Percentiles rank a stretch among this genome's conserved stretches.
phyloP scores from a whole-genome alignment of 352 stramenopile genomes.

The Pythium plurisporium region DNA sequence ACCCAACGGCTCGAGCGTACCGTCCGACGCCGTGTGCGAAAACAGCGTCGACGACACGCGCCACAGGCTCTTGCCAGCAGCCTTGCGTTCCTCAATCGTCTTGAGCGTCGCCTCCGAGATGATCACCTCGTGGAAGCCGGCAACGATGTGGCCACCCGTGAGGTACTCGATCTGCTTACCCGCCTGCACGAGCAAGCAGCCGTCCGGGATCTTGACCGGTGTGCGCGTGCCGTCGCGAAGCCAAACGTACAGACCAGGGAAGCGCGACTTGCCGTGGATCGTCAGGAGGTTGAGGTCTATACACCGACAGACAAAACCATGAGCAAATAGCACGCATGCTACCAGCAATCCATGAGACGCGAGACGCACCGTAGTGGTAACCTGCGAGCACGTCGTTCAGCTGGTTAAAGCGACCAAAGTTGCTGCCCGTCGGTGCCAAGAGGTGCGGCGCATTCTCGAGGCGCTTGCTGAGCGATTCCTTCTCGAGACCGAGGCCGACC shows the following conservation, averaged over 20 bases:
- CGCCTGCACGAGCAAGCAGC: constrained; percentile 78
- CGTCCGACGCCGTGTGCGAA: constrained; percentile 88
- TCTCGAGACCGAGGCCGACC: constrained; percentile 79
- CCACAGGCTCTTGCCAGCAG: constrained; percentile 77
- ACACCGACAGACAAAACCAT: no score
- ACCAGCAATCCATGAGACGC: no score
- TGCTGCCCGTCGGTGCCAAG: constrained; percentile 87
- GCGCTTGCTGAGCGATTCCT: constrained; percentile 64
- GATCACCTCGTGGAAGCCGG: constrained; percentile 92
- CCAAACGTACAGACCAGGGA: constrained; percentile 90
- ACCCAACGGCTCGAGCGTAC: constrained; percentile 75
- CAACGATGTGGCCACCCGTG: constrained; percentile 88
- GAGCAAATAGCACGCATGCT: no score
- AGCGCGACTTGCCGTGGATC: constrained; percentile 91
- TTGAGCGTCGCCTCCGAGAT: constrained; percentile 71
- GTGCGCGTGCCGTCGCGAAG: constrained; percentile 83
- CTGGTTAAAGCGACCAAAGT: constrained; percentile 78
- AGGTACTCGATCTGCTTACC: constrained; percentile 93
- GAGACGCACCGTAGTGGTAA: constrained; percentile 79
- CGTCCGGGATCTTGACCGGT: constrained; percentile 85
- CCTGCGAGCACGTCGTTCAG: constrained; percentile 85
- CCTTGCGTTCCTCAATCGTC: constrained; percentile 67
- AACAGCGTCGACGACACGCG: constrained; percentile 91
- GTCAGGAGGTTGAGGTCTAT: constrained; percentile 90
- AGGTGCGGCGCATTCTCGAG: constrained; percentile 88